Percentiles rank a stretch among this genome's conserved stretches.
These are phyloP conservation scores for Pilasporangium apinafurcum DNA, from an alignment of 352 stramenopile species.

Conservation along the genomic window DNA sequence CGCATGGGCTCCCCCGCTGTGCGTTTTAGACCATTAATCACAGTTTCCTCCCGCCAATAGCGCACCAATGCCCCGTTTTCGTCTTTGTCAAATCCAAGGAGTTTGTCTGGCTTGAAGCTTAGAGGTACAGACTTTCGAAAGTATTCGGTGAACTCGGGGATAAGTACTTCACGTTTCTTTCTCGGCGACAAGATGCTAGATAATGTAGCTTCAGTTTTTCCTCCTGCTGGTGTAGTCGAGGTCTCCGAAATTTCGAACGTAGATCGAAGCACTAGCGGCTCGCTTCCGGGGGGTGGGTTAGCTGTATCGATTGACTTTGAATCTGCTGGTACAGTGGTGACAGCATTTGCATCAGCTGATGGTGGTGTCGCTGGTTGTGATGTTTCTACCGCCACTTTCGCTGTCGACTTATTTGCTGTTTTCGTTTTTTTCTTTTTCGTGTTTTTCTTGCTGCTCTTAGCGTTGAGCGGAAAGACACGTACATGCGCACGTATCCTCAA, in stretches of 20 bases:
- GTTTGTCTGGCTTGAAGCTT: constrained; percentile 34
- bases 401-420: constrained; percentile 9
- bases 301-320: too few relatives aligned
- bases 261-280: too few relatives aligned
- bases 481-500: constrained; percentile 2
- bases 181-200: not conserved
- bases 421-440: constrained; percentile 2
- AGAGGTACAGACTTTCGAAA: constrained; percentile 52
- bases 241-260: too few relatives aligned
- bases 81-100: constrained; percentile 58
- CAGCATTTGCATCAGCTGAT: not conserved
- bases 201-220: too few relatives aligned
- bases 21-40: constrained; percentile 33
- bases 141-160: constrained; percentile 66
- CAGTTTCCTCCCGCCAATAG: constrained; percentile 50
- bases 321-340: too few relatives aligned
- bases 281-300: too few relatives aligned
- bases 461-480: not conserved
- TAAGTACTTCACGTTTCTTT: constrained; percentile 9
- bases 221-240: too few relatives aligned
- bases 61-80: constrained; percentile 44
- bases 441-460: constrained; percentile 4
- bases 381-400: constrained; percentile 32
- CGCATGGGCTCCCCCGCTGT: constrained; percentile 28
- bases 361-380: not conserved